Percentiles rank a stretch among this genome's conserved stretches.
These are phyloP conservation scores for Anthostomella pinea DNA, from an alignment of 2,329 filamentous ascomycete genomes.

Conservation along the genomic window DNA sequence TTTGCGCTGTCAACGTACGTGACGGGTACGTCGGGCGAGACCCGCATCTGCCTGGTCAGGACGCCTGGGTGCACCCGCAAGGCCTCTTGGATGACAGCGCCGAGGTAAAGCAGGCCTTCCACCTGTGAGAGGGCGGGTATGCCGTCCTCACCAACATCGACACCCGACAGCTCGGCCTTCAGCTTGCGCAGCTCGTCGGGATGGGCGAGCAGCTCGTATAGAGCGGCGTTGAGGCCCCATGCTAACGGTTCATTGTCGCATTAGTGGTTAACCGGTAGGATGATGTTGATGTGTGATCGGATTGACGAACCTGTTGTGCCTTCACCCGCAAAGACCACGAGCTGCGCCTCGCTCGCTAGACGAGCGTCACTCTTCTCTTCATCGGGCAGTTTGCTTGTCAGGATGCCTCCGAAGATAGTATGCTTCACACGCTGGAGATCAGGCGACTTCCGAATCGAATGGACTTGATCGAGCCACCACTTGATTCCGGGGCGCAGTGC, in stretches of 20 bases:
- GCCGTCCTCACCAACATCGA: conserved; percentile 1
- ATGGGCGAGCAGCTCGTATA: conserved; percentile 16
- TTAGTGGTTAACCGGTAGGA: too few species aligned
- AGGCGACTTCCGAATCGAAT: conserved; percentile 13
- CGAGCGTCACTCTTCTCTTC: conserved; percentile 15
- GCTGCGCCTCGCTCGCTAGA: conserved; percentile 14
- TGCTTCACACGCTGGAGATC: conserved; percentile 9
- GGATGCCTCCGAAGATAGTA: conserved; percentile 26
- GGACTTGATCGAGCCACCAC: conserved; percentile 17
- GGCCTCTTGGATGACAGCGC: conserved; percentile 32
- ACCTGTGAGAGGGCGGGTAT: conserved; percentile 17
- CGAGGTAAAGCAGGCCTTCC: conserved; percentile 31
- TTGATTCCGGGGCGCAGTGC: not conserved
- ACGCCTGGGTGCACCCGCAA: conserved; percentile 39
- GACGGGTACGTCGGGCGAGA: conserved; percentile 26
- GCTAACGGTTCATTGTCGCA: too few species aligned
- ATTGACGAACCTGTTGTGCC: conserved; percentile 12
- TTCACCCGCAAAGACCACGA: conserved; percentile 10
- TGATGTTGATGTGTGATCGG: not conserved
- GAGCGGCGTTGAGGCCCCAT: conserved; percentile 7
- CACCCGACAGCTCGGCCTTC: conserved; percentile 5
- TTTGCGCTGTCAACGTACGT: conserved; percentile 19
- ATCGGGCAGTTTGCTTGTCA: conserved; percentile 9
- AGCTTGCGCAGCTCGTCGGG: conserved; percentile 7
- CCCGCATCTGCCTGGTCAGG: conserved; percentile 27